Percentiles rank a stretch among this genome's conserved stretches.
Evolutionary conservation across 1,139 yeast species (phyloP).

Genomic region (Hyphopichia khmerensis): DNA sequence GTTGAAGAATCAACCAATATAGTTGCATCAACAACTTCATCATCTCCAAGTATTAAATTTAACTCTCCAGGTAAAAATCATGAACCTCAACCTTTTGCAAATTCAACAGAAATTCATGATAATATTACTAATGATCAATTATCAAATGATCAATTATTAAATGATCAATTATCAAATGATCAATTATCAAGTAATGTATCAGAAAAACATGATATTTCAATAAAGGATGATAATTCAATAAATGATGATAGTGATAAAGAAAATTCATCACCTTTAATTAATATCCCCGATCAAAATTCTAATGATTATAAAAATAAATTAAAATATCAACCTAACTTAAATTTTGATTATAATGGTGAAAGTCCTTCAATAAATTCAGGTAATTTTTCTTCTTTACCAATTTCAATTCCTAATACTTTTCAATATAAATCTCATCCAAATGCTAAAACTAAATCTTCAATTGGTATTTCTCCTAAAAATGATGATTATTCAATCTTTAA

Average conservation of each 20-base stretch:
- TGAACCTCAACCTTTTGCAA: neutral
- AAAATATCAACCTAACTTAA: slow-evolving; percentile 34
- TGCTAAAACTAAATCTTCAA: slow-evolving; percentile 38
- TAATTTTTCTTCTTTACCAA: slow-evolving; percentile 18
- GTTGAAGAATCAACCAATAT: slow-evolving; percentile 5
- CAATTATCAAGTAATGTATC: too few relatives aligned
- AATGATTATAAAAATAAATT: slow-evolving; percentile 31
- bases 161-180: too few relatives aligned
- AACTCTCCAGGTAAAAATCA: neutral
- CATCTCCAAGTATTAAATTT: neutral
- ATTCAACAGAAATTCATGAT: slow-evolving; percentile 2
- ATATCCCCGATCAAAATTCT: slow-evolving; percentile 1
- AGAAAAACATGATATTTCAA: too few relatives aligned
- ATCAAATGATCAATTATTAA: too few relatives aligned
- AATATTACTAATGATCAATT: neutral
- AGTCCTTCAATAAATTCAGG: slow-evolving; percentile 7
- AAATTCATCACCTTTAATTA: neutral
- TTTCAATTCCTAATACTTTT: slow-evolving; percentile 47
- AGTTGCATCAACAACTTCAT: neutral
- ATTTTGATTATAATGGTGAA: slow-evolving; percentile 25
- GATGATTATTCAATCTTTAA: neutral
- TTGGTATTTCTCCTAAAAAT: slow-evolving; percentile 13
- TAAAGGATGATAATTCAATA: too few relatives aligned
- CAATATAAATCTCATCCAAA: slow-evolving; percentile 47
- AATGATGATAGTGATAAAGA: neutral